Conservation (phyloP, 352 stramenopile genomes). For the Globisporangium spiculum region DNA sequence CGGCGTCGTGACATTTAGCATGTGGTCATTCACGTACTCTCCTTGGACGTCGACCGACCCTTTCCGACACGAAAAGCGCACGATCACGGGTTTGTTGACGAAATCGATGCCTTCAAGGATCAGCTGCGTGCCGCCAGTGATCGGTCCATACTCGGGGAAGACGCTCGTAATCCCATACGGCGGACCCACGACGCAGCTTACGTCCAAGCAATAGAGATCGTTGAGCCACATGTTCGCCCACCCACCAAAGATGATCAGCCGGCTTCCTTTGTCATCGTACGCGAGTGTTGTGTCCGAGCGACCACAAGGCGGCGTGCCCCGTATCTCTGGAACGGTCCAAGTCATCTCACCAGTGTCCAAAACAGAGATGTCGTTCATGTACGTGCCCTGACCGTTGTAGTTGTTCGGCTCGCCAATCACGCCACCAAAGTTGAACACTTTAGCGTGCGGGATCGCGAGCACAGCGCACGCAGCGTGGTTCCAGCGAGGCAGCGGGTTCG, state of each 20-base stretch:
- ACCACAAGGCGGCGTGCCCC: conserved; percentile 78
- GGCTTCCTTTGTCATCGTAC: conserved; percentile 91
- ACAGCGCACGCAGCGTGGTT: conserved; percentile 93
- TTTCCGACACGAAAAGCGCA: conserved; percentile 91
- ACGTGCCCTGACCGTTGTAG: conserved; percentile 81
- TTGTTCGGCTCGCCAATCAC: conserved; percentile 90
- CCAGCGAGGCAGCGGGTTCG: conserved; percentile 86
- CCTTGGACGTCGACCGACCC: conserved; percentile 89
- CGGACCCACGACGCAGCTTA: conserved; percentile 93
- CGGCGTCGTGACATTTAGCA: conserved; percentile 84
- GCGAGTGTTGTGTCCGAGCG: conserved; percentile 92
- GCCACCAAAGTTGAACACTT: conserved; percentile 97
- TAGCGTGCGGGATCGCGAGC: conserved; percentile 93
- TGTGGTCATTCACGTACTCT: conserved; percentile 88
- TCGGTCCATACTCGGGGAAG: conserved; percentile 86
- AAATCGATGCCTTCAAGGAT: conserved; percentile 94
- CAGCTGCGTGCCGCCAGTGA: conserved; percentile 89
- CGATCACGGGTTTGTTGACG: conserved; percentile 57
- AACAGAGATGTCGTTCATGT: conserved; percentile 89
- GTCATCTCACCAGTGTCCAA: conserved; percentile 91
- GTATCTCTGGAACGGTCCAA: conserved; percentile 83
- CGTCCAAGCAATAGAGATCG: conserved; percentile 91
- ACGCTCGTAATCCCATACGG: conserved; percentile 94
- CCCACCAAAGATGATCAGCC: conserved; percentile 93
- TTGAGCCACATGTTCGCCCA: conserved; percentile 95